Conservation (phyloP, 148 eudicot species). For the Polygonum maritimum region DNA sequence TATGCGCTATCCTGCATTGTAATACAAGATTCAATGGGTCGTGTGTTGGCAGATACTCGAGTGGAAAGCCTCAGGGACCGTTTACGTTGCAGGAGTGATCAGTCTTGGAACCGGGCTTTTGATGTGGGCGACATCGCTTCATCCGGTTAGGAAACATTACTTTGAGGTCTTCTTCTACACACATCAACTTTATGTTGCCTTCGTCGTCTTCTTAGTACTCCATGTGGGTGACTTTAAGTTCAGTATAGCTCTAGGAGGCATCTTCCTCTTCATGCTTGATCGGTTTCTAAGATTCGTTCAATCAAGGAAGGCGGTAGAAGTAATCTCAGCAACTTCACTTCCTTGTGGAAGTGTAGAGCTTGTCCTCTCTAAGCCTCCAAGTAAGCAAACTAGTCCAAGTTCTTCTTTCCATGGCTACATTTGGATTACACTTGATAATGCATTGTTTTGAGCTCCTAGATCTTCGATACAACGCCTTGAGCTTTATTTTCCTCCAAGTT, state of each 20-base stretch:
- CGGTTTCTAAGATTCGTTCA: constrained; percentile 49
- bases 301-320: constrained; percentile 26
- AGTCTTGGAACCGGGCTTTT: constrained; percentile 29
- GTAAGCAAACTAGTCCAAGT: neutral
- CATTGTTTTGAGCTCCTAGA: neutral
- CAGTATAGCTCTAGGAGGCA: constrained; percentile 50
- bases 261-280: constrained; percentile 51
- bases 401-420: too few species aligned
- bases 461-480: constrained; percentile 10
- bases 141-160: constrained; percentile 33
- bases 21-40: neutral
- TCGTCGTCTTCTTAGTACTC: constrained; percentile 39
- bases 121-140: constrained; percentile 38
- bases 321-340: constrained; percentile 9
- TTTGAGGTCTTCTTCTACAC: constrained; percentile 51
- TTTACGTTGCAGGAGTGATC: constrained; percentile 45
- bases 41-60: constrained; percentile 29
- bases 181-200: constrained; percentile 45
- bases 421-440: neutral
- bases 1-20: neutral
- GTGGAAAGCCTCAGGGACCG: constrained; percentile 27
- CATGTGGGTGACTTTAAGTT: constrained; percentile 40
- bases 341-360: constrained; percentile 6
- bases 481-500: constrained; percentile 12
- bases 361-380: constrained; percentile 10